These are phyloP conservation scores for Citrus australasica DNA, from an alignment of 345 rosid genomes.

Conservation along the genomic window DNA sequence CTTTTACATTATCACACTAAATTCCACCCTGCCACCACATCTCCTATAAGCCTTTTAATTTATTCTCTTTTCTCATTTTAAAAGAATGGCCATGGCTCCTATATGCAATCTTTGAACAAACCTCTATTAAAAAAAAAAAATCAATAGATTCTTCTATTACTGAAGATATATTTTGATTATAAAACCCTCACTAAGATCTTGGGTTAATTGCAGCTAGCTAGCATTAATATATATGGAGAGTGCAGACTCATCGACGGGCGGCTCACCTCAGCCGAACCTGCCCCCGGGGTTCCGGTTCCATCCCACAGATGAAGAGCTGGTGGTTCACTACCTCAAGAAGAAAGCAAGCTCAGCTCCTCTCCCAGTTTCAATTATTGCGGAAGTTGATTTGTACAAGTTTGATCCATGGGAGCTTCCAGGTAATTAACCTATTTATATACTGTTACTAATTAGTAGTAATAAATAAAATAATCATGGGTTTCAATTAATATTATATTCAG, in stretches of 20 bases:
- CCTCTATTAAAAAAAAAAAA: neutral
- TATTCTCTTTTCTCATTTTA: slow-evolving; percentile 17
- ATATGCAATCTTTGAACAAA: slow-evolving; percentile 17
- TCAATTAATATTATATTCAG: slow-evolving; percentile 22
- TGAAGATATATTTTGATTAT: no score
- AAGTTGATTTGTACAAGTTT: slow-evolving; percentile 85
- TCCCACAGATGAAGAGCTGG: slow-evolving; percentile 98
- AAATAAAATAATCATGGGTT: no score
- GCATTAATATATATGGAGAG: slow-evolving; percentile 53
- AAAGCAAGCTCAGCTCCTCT: slow-evolving; percentile 70
- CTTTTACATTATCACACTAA: neutral
- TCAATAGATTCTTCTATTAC: neutral
- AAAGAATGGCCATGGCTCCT: slow-evolving; percentile 27
- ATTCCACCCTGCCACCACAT: neutral
- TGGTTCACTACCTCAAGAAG: slow-evolving; percentile 85
- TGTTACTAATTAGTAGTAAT: no score
- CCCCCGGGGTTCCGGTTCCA: slow-evolving; percentile 99
- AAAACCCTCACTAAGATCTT: neutral
- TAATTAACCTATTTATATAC: slow-evolving; percentile 6
- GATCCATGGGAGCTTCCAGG: slow-evolving; percentile 99
- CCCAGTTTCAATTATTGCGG: slow-evolving; percentile 85
- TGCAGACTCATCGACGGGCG: slow-evolving; percentile 65
- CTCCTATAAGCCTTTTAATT: neutral
- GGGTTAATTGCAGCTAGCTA: neutral
- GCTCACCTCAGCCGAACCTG: slow-evolving; percentile 68